A percentile compares a stretch with the other conserved stretches of the same genome.
phyloP scores from a whole-genome alignment of 2,329 filamentous ascomycete genomes.

The Hypoxylon sp. region DNA sequence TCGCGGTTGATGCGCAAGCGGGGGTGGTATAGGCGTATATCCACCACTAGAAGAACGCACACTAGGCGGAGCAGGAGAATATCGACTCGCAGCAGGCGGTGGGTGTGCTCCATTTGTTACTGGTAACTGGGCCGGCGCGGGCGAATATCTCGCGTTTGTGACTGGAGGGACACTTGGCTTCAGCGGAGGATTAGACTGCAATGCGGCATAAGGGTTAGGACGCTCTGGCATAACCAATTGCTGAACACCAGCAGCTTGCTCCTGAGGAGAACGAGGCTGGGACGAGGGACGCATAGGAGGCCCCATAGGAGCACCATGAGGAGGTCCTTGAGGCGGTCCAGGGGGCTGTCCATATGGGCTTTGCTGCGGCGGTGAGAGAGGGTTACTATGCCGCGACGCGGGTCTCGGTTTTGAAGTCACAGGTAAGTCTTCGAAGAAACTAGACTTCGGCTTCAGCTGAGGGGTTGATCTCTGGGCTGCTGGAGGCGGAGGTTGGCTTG shows the following conservation, averaged over 20 bases:
- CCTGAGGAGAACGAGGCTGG: slow-evolving; percentile 45
- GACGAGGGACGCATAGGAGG: slow-evolving; percentile 41
- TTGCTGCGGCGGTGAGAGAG: slow-evolving; percentile 61
- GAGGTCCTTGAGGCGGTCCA: slow-evolving; percentile 51
- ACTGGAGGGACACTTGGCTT: slow-evolving; percentile 55
- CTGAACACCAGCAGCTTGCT: slow-evolving; percentile 51
- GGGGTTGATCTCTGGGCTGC: slow-evolving; percentile 55
- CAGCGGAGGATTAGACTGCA: slow-evolving; percentile 57
- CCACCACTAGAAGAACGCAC: slow-evolving; percentile 59
- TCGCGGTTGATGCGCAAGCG: slow-evolving; percentile 72
- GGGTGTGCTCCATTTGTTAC: slow-evolving; percentile 58
- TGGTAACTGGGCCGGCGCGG: slow-evolving; percentile 63
- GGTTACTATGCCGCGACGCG: slow-evolving; percentile 67
- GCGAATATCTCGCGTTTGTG: slow-evolving; percentile 71
- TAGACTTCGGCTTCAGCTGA: slow-evolving; percentile 61
- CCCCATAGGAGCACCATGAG: slow-evolving; percentile 45
- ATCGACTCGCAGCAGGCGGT: slow-evolving; percentile 63
- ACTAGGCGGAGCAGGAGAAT: slow-evolving; percentile 66
- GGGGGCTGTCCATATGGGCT: slow-evolving; percentile 56
- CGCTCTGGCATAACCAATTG: slow-evolving; percentile 68
- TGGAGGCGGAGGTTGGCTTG: slow-evolving; percentile 53
- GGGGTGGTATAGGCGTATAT: slow-evolving; percentile 60
- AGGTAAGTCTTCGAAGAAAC: slow-evolving; percentile 86
- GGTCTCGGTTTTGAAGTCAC: slow-evolving; percentile 73
- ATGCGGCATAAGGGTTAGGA: slow-evolving; percentile 67